A percentile compares a stretch with the other conserved stretches of the same genome.
These are phyloP conservation scores for Populus hybrid DNA, from an alignment of 441 rosid genomes.

Conservation along the genomic window DNA sequence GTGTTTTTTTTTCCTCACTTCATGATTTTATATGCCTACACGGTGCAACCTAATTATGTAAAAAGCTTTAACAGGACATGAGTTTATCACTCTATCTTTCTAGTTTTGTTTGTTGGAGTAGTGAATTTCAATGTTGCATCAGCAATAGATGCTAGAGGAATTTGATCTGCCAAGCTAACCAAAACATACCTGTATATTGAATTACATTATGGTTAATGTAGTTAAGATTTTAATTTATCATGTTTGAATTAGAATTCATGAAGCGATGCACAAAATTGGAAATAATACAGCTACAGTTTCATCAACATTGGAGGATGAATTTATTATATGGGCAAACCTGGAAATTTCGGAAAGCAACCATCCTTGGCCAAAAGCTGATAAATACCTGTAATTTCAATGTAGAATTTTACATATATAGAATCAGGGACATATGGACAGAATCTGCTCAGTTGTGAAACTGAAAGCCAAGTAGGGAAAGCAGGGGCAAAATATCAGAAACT, in stretches of 20 bases:
- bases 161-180: not conserved
- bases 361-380: not conserved
- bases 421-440: not conserved
- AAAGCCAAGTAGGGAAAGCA: not conserved
- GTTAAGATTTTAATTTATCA: not conserved
- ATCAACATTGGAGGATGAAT: not conserved
- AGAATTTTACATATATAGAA: not conserved
- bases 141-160: not conserved
- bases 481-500: not conserved
- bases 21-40: not conserved
- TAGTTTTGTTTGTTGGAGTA: not conserved
- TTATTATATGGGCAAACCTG: not conserved
- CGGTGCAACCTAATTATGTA: not conserved
- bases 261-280: not conserved
- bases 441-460: not conserved
- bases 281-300: not conserved
- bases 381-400: not conserved
- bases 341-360: not conserved
- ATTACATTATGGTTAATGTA: not conserved
- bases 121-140: not conserved
- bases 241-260: not conserved
- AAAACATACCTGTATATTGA: not conserved
- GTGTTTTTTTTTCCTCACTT: not conserved
- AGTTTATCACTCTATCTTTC: not conserved
- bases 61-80: not conserved